phyloP scores from a whole-genome alignment of 768 basidiomycete genomes.

The Leccinum longicurvipes region DNA sequence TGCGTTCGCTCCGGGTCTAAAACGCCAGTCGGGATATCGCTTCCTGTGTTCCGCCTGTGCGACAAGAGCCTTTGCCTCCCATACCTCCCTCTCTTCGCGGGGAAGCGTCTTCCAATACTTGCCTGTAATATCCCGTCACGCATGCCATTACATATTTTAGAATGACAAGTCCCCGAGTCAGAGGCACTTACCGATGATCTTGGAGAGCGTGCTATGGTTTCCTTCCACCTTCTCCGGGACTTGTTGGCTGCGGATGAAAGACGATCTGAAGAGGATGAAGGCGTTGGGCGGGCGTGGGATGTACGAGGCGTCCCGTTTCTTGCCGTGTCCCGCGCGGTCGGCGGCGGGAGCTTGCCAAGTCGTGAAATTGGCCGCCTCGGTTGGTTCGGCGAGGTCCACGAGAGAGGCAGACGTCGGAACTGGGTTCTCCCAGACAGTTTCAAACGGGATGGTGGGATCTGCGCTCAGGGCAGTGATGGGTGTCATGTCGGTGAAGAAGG shows the following conservation, averaged over 20 bases:
- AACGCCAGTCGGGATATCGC: slow-evolving; percentile 80
- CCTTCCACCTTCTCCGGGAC: slow-evolving; percentile 77
- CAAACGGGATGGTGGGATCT: slow-evolving; percentile 33
- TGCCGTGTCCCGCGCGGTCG: slow-evolving; percentile 49
- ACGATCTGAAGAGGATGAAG: slow-evolving; percentile 81
- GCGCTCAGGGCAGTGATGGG: slow-evolving; percentile 46
- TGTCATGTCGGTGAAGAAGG: slow-evolving; percentile 61
- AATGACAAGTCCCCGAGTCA: not conserved
- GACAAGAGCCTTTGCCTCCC: slow-evolving; percentile 71
- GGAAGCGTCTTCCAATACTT: slow-evolving; percentile 73
- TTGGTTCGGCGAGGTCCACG: slow-evolving; percentile 13
- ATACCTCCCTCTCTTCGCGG: slow-evolving; percentile 61
- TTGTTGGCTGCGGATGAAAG: slow-evolving; percentile 70
- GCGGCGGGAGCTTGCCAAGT: slow-evolving; percentile 23
- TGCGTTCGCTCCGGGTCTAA: slow-evolving; percentile 59
- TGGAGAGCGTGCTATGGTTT: slow-evolving; percentile 74
- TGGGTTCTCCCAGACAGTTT: slow-evolving; percentile 31
- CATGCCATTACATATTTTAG: not conserved
- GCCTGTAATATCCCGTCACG: slow-evolving; percentile 37
- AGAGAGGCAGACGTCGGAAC: slow-evolving; percentile 14
- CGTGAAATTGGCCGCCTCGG: slow-evolving; percentile 15
- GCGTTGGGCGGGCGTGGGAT: slow-evolving; percentile 85
- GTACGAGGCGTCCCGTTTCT: slow-evolving; percentile 66
- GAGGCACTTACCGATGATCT: slow-evolving; percentile 61
- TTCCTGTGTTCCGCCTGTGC: slow-evolving; percentile 73